A percentile compares a stretch with the other conserved stretches of the same genome.
Conservation (phyloP, 371 early-diverging fungal genomes). For the Mortierella sp. region DNA sequence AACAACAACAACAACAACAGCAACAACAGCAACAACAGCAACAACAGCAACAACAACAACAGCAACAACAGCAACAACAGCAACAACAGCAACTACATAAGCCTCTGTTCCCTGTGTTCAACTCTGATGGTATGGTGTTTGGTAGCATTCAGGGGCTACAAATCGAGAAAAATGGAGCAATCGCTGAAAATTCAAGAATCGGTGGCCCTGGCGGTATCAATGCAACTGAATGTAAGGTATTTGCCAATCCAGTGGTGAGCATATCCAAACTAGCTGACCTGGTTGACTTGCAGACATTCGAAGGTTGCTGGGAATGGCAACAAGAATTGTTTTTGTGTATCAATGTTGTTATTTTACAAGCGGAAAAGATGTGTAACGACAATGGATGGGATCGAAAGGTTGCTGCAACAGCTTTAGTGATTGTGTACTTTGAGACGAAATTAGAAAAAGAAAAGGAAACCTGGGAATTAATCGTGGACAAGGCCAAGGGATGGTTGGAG, state of each 20-base stretch:
- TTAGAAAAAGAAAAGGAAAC: conserved; percentile 5
- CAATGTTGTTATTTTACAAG: neutral
- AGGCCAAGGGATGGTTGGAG: conserved; percentile 9
- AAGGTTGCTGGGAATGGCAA: conserved; percentile 10
- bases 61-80: too few species aligned
- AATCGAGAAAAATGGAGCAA: too few species aligned
- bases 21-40: neutral
- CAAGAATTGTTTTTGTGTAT: neutral
- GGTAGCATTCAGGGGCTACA: too few species aligned
- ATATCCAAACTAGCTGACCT: conserved; percentile 2
- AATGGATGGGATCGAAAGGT: neutral
- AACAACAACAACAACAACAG: neutral
- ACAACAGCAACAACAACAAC: conserved; percentile 8
- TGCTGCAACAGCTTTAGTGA: conserved; percentile 11
- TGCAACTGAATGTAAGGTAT: too few species aligned
- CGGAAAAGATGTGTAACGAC: neutral
- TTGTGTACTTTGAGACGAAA: conserved; percentile 12
- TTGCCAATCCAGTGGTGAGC: neutral
- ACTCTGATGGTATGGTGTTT: too few species aligned
- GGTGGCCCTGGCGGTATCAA: too few species aligned
- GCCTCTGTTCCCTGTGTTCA: too few species aligned
- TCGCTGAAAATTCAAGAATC: too few species aligned
- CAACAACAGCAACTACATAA: too few species aligned
- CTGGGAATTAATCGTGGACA: conserved; percentile 8
- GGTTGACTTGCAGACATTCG: conserved; percentile 13